phyloP scores from a whole-genome alignment of 176 grass and related monocot species.

The Dendrocalamus sinicus region DNA sequence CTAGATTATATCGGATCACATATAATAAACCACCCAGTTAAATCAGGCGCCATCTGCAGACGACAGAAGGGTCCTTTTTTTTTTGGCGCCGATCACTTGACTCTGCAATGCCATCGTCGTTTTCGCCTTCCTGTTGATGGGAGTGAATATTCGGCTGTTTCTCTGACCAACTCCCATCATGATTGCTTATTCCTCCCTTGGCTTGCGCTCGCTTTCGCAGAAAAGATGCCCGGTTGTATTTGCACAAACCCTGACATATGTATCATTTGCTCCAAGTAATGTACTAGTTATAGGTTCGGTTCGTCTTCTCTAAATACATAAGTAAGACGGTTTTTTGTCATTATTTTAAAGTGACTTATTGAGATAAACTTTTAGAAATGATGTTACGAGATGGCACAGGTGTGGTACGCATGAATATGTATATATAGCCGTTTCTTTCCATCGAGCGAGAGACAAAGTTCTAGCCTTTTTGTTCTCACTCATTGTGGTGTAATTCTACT shows the following conservation, averaged over 20 bases:
- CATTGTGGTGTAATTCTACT: constrained; percentile 2
- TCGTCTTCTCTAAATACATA: too few species aligned
- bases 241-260: neutral
- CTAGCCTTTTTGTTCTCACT: constrained; percentile 14
- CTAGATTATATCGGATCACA: constrained; percentile 37
- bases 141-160: constrained; percentile 43
- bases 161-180: constrained; percentile 34
- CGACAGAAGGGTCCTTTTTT: constrained; percentile 38
- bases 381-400: neutral
- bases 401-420: neutral
- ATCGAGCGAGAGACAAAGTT: constrained; percentile 1
- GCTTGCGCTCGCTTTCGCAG: constrained; percentile 38
- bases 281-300: neutral
- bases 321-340: too few species aligned
- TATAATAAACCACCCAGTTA: constrained; percentile 2
- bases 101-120: constrained; percentile 20
- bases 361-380: too few species aligned
- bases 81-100: constrained; percentile 23
- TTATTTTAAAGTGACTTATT: too few species aligned
- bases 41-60: constrained; percentile 34
- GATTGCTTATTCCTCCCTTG: constrained; percentile 39
- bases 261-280: neutral
- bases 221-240: constrained; percentile 1
- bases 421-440: constrained; percentile 8
- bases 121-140: neutral